Evolutionary conservation across 2,329 filamentous ascomycete genomes (phyloP), one percentile per base, ranked within the genome.

Genomic region (Venturia aucupariae): DNA sequence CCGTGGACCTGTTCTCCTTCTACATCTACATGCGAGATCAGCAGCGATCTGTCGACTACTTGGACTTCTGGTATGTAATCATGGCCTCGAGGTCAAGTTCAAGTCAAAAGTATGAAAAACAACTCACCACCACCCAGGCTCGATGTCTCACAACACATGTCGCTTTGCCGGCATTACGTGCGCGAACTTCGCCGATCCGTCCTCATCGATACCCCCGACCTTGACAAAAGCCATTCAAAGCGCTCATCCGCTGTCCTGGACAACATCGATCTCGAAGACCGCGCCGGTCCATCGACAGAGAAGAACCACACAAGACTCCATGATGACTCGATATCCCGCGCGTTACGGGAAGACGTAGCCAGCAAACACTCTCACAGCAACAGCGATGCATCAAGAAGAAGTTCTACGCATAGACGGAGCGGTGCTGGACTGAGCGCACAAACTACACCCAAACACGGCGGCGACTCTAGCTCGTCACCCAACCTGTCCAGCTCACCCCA

Each of bases 1-100:
- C 94, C 0, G 93, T 99, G 65, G 95, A 99, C 73, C 82, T 99
- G 13, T 99, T 96, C 77, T 97, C 92, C 1, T 99, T 99, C 80
- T 99, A 99, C 78, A 99, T 99, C 71, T 99, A 96, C 78, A 99
- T 99, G 94, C 86, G 94, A 72, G 95, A 99, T 76, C 92, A 97
- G 77, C 94, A 99, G 77, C 87, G 92, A 75, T 97, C 93, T 8
- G 94, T 99, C 15, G 94, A 99, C 73, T 99, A 99, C 72, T 81
- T 99, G 51, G 94, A 99, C 75, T 99, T 99, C 77, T 99, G 95
- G 94, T 97, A 80, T 65, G 85, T 61, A 44, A 48, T 32, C 19
- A 54, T 39, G 27, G 64, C 5, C 11, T 61, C 4, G 22, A 61
- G 2, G 3, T 60, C n/a, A n/a, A 44, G 30, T 30, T 19, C n/a